Evolutionary conservation across 2,329 filamentous ascomycete species (phyloP).

Genomic region (Balansia obtecta): DNA sequence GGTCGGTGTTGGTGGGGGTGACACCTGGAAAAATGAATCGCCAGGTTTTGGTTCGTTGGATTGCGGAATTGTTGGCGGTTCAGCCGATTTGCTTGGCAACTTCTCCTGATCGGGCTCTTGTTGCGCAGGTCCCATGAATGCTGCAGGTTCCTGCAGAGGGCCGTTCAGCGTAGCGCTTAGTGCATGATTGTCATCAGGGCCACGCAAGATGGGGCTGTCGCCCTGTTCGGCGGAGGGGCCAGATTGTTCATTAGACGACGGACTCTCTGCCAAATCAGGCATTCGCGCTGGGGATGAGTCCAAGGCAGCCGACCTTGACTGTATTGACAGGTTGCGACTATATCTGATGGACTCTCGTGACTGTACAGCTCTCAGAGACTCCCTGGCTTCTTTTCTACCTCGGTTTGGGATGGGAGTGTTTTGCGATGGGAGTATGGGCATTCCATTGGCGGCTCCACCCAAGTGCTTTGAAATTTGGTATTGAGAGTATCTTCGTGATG

Average conservation of each 20-base stretch:
- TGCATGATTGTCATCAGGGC: constrained; percentile 52
- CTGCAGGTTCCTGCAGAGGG: constrained; percentile 35
- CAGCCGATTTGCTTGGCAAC: constrained; percentile 12
- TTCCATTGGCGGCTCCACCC: constrained; percentile 65
- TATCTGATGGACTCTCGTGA: constrained; percentile 38
- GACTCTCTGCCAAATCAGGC: constrained; percentile 54
- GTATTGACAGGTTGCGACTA: constrained; percentile 34
- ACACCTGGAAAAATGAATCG: constrained; percentile 44
- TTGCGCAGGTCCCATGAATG: constrained; percentile 15
- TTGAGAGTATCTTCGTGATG: constrained; percentile 84
- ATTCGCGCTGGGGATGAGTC: constrained; percentile 53
- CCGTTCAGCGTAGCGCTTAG: constrained; percentile 48
- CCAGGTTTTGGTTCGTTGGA: constrained; percentile 30
- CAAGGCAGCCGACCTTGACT: constrained; percentile 24
- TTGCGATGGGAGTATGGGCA: constrained; percentile 77
- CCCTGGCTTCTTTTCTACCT: constrained; percentile 63
- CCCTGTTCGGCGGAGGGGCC: constrained; percentile 7
- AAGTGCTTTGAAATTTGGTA: constrained; percentile 96
- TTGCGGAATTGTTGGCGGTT: constrained; percentile 10
- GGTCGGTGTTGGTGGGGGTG: constrained; percentile 50
- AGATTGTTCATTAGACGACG: constrained; percentile 11
- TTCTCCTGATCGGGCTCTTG: constrained; percentile 8
- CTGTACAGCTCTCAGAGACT: constrained; percentile 64
- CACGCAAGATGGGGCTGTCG: constrained; percentile 31
- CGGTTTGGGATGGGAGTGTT: constrained; percentile 76